Conservation (phyloP, 352 stramenopile species). For the Globisporangium irregulare region DNA sequence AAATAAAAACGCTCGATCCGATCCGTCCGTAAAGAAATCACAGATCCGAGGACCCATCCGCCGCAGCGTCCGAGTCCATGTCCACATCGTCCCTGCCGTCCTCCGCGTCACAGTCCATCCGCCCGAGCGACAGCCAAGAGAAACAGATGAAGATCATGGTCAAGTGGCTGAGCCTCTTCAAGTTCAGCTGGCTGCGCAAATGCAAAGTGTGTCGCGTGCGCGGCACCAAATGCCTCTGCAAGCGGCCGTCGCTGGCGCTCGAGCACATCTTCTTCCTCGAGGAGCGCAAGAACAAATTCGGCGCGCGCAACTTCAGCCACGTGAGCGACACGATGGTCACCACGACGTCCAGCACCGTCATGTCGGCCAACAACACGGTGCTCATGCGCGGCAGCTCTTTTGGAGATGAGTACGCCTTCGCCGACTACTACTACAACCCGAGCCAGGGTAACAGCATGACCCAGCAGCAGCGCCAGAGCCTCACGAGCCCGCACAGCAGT, state of each 20-base stretch:
- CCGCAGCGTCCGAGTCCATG: not conserved
- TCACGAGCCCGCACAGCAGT: constrained; percentile 10
- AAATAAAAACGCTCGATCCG: not conserved
- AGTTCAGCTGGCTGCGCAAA: constrained; percentile 62
- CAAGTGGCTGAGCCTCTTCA: constrained; percentile 58
- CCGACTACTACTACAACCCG: constrained; percentile 30
- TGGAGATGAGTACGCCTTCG: constrained; percentile 29
- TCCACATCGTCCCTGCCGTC: not conserved
- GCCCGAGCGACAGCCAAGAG: not conserved
- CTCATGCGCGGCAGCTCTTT: constrained; percentile 39
- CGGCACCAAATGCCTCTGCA: constrained; percentile 66
- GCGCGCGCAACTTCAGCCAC: constrained; percentile 75
- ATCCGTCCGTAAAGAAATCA: not conserved
- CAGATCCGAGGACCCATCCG: not conserved
- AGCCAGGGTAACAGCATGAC: constrained; percentile 9
- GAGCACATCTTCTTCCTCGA: constrained; percentile 83
- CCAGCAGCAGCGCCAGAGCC: constrained; percentile 5
- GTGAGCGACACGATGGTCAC: constrained; percentile 67
- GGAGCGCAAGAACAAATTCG: constrained; percentile 78
- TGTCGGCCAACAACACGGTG: constrained; percentile 32
- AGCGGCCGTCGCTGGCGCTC: constrained; percentile 61
- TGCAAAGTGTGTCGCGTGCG: constrained; percentile 63
- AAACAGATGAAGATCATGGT: constrained; percentile 49
- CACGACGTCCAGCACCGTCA: constrained; percentile 17
- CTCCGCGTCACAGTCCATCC: not conserved